These are phyloP conservation scores for Phytopythium cucurbitacearum DNA, from an alignment of 352 stramenopile genomes.

Conservation along the genomic window DNA sequence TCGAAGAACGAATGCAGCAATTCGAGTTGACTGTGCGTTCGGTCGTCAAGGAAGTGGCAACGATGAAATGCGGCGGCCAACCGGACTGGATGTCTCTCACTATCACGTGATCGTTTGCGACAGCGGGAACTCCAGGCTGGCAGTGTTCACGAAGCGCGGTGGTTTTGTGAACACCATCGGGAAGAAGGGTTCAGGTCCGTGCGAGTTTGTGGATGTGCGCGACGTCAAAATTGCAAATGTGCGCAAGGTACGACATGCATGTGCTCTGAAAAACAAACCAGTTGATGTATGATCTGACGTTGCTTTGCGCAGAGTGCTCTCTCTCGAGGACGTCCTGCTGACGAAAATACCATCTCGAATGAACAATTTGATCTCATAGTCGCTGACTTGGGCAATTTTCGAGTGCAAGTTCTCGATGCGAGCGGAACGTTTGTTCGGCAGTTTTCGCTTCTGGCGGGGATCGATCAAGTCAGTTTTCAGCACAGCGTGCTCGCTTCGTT, in stretches of 20 bases:
- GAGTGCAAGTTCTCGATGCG: constrained; percentile 68
- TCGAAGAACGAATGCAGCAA: background rate
- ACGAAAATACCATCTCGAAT: constrained; percentile 35
- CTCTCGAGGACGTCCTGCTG: constrained; percentile 24
- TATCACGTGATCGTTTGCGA: constrained; percentile 70
- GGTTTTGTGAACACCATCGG: constrained; percentile 43
- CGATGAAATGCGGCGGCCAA: constrained; percentile 36
- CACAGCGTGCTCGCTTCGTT: constrained; percentile 25
- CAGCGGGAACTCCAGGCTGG: constrained; percentile 41
- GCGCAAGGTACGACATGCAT: constrained; percentile 35
- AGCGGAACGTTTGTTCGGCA: constrained; percentile 41
- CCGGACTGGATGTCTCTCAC: constrained; percentile 51
- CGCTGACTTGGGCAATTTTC: constrained; percentile 61
- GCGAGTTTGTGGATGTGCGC: constrained; percentile 43
- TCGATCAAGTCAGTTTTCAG: constrained; percentile 38
- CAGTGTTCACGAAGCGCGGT: constrained; percentile 52
- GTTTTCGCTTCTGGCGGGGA: constrained; percentile 41
- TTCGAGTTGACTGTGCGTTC: constrained; percentile 17
- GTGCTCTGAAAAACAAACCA: background rate
- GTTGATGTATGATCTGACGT: background rate
- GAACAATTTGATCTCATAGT: constrained; percentile 71
- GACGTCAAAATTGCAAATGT: constrained; percentile 57
- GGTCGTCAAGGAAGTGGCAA: constrained; percentile 20
- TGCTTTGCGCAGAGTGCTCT: constrained; percentile 28
- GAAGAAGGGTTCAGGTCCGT: constrained; percentile 22